A percentile compares a stretch with the other conserved stretches of the same genome.
These are phyloP conservation scores for Clarireedia monteithiana DNA, from an alignment of 2,329 filamentous ascomycete genomes.

Conservation along the genomic window DNA sequence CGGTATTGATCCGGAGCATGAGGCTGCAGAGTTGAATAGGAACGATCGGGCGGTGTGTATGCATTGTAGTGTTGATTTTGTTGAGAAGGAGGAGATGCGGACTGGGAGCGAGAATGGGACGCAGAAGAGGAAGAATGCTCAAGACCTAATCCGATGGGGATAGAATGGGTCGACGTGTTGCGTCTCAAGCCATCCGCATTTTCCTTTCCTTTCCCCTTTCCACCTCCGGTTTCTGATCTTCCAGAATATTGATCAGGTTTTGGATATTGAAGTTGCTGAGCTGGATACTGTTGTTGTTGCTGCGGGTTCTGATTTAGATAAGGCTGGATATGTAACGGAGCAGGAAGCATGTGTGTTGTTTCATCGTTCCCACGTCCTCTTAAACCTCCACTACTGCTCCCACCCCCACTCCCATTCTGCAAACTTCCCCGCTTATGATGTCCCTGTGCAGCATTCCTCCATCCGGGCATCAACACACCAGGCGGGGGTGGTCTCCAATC, in stretches of 20 bases:
- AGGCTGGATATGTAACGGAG: neutral
- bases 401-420: neutral
- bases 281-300: neutral
- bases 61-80: neutral
- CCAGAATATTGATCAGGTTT: neutral
- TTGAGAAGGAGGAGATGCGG: too few relatives aligned
- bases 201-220: neutral
- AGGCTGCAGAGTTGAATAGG: neutral
- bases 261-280: too few relatives aligned
- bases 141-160: neutral
- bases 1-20: neutral
- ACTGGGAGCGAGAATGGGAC: too few relatives aligned
- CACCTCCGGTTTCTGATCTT: neutral
- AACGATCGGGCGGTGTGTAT: neutral
- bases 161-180: neutral
- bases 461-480: neutral
- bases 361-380: neutral
- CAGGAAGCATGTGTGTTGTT: neutral
- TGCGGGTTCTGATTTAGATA: neutral
- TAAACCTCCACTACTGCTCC: neutral
- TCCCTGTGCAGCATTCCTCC: neutral
- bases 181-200: neutral
- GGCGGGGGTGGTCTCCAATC: neutral
- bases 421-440: neutral
- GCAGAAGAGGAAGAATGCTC: neutral